Evolutionary conservation across 495 filamentous ascomycete genomes (phyloP).

Genomic region (Antarctomyces pellizariae): DNA sequence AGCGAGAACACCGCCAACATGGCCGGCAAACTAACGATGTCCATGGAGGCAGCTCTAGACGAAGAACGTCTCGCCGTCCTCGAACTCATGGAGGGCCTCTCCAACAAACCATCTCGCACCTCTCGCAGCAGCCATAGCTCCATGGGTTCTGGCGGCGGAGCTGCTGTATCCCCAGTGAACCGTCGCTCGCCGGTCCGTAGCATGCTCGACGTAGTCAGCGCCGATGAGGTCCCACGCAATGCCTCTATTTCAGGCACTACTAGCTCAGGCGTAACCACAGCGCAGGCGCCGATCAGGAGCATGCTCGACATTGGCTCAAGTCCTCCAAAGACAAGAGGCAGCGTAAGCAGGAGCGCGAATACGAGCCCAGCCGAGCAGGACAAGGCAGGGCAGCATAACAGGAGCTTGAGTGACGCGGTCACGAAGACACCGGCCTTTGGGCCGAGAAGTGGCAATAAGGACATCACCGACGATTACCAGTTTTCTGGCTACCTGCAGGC

Average conservation of each 20-base stretch:
- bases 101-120: constrained; percentile 12
- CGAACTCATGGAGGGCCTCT: constrained; percentile 29
- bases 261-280: constrained; percentile 8
- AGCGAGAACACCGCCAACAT: constrained; percentile 3
- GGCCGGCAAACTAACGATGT: constrained; percentile 18
- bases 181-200: constrained; percentile 30
- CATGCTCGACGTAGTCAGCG: constrained; percentile 29
- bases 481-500: constrained; percentile 26
- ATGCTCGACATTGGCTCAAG: constrained; percentile 32
- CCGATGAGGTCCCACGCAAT: constrained; percentile 12
- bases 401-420: constrained; percentile 28
- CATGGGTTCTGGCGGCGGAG: constrained; percentile 8
- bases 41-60: constrained; percentile 46
- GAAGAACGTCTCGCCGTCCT: constrained; percentile 51
- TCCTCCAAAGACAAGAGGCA: constrained; percentile 9
- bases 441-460: constrained; percentile 10
- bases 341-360: constrained; percentile 17
- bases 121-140: constrained; percentile 17
- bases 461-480: constrained; percentile 25
- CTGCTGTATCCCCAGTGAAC: constrained; percentile 23
- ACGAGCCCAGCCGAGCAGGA: constrained; percentile 17
- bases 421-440: constrained; percentile 19
- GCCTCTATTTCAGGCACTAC: constrained; percentile 11
- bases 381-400: constrained; percentile 14
- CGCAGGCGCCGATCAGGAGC: constrained; percentile 26